Base-by-base conservation (phyloP, 805 yeast species). In the Candida ovalis region DNA sequence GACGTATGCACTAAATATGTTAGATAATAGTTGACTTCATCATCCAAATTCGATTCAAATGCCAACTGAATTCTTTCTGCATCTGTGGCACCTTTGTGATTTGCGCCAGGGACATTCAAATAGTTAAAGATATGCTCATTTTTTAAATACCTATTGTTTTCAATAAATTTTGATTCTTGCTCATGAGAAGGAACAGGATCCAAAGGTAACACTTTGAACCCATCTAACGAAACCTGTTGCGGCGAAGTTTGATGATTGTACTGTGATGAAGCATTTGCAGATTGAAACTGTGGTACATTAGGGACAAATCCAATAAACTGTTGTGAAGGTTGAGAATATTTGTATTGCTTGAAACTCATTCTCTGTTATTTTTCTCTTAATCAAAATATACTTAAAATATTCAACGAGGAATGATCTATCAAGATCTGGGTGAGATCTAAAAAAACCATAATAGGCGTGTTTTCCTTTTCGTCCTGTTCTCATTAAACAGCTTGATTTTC, bases 21-120 rank as follows among this genome's bases (percentile, higher is more conserved):
- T 47, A 88, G 66, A 3, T 92, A 84, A 82, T 90, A 86, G 56
- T 79, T 81, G 22, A 84, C 74, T 61, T 89, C 96, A 28, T 76
- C 74, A 17, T 73, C 78, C 22, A 88, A 67, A 1, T 82, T 85
- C 18, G 85, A 77, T 50, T 75, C 73, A 50, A 89, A 74, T 3
- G 94, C 81, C 81, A 89, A 76, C 54, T 76, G 75, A 58, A 89
- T 80, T 51, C 96, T 75, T 12, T 77, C 75, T 53, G 84, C 66
- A 46, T 81, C 80, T 42, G 82, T 81, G 4, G 80, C 76, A 15
- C 96, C 96, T 51, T 74, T 73, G 47, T 56, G 60, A 45, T 67
- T 66, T 3, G 62, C 58, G 2, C 73, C 73, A 1, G 68, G 64
- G 17, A 68, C 58, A 23, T 60, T 64, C 33, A 56, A 52, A 46